A percentile compares a stretch with the other conserved stretches of the same genome.
phyloP scores from a whole-genome alignment of 331 rosid species.

The Phaseolus coccineus region DNA sequence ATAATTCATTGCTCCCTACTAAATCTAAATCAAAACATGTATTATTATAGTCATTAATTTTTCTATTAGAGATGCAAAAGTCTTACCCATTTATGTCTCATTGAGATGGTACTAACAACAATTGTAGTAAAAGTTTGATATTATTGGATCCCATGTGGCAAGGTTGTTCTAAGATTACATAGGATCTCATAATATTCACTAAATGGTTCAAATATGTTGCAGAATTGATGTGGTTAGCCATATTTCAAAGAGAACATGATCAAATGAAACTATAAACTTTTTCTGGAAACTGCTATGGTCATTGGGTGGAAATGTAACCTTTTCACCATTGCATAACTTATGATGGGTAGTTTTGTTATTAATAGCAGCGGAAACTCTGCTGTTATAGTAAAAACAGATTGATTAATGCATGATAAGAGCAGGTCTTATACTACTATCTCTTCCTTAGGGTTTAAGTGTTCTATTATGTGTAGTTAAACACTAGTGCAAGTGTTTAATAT shows the following conservation, averaged over 20 bases:
- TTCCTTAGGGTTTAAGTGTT: background rate
- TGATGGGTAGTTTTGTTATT: conserved; percentile 3
- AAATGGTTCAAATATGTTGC: conserved; percentile 13
- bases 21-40: background rate
- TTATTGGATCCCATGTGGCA: conserved; percentile 21
- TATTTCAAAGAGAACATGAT: background rate
- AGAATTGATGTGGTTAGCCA: background rate
- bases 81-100: conserved; percentile 18
- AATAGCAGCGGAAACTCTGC: background rate
- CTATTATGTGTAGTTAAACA: background rate
- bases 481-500: background rate
- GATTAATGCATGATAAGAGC: background rate
- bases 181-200: background rate
- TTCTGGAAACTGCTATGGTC: background rate
- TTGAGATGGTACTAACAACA: conserved; percentile 7
- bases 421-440: background rate
- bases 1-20: no score
- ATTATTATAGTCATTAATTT: background rate
- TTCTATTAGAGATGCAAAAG: background rate
- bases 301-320: background rate
- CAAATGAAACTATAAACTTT: background rate
- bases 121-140: conserved; percentile 8
- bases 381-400: background rate
- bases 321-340: conserved; percentile 5
- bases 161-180: background rate